These are phyloP conservation scores for Nepenthes gracilis DNA, from an alignment of 148 eudicot genomes.

Conservation along the genomic window DNA sequence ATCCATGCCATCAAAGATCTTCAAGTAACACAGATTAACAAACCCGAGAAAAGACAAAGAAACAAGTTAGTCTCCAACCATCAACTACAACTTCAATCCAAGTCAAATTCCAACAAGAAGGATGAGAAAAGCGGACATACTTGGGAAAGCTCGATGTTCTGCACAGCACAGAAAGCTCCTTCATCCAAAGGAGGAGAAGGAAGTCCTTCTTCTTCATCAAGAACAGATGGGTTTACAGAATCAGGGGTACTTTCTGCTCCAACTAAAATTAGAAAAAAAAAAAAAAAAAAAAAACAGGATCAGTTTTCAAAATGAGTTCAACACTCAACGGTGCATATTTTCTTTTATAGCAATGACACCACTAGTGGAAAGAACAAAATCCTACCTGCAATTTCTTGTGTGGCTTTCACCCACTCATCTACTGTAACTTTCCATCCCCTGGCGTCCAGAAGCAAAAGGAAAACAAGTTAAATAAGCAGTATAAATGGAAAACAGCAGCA, in stretches of 20 bases:
- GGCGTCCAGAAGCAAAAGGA: constrained; percentile 11
- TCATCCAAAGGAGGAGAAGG: constrained; percentile 97
- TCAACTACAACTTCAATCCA: not conserved
- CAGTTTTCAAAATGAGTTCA: constrained; percentile 1
- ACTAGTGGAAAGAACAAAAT: constrained; percentile 1
- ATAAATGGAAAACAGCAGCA: not conserved
- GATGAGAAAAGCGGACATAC: constrained; percentile 10
- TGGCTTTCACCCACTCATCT: constrained; percentile 64
- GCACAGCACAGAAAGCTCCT: constrained; percentile 47
- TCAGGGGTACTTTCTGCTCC: constrained; percentile 57
- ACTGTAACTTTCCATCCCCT: constrained; percentile 76
- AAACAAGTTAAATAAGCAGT: not conserved
- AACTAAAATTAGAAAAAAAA: too few relatives aligned
- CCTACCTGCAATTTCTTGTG: constrained; percentile 43
- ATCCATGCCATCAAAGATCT: constrained; percentile 21
- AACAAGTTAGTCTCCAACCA: constrained; percentile 26
- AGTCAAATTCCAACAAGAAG: too few relatives aligned
- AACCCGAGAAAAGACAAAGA: constrained; percentile 9
- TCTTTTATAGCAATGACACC: not conserved
- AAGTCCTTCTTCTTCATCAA: constrained; percentile 76
- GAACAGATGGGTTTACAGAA: constrained; percentile 72
- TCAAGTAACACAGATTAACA: constrained; percentile 13
- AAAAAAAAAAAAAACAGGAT: not conserved
- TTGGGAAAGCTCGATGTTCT: constrained; percentile 58
- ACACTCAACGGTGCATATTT: not conserved